phyloP scores from a whole-genome alignment of 371 early-diverging fungal species.

The Apophysomyces trapeziformis region DNA sequence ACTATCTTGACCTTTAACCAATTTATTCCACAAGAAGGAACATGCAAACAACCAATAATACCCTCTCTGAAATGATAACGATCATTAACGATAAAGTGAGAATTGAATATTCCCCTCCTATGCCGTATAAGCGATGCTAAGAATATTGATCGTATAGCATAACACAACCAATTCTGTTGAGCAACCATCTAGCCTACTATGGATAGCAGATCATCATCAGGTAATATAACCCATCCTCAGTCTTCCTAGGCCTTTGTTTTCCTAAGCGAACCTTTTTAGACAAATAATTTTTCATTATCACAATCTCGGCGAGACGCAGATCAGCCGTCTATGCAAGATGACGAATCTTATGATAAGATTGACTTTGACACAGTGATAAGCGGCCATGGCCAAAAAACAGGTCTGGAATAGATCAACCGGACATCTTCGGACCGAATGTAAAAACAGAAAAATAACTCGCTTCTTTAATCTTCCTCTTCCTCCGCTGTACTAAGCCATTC shows the following conservation, averaged over 20 bases:
- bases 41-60: background rate
- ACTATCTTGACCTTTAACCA: too few species aligned
- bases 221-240: too few species aligned
- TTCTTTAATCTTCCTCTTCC: constrained; percentile 59
- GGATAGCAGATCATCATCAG: background rate
- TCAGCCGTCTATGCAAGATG: background rate
- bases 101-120: too few species aligned
- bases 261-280: background rate
- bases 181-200: background rate
- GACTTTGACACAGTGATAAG: constrained; percentile 4
- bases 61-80: too few species aligned
- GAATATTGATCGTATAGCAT: background rate
- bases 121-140: background rate
- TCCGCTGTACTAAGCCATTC: constrained; percentile 75
- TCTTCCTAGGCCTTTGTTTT: background rate
- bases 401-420: constrained; percentile 1
- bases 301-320: too few species aligned
- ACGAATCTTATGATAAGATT: background rate
- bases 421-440: constrained; percentile 5
- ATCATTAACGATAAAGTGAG: background rate
- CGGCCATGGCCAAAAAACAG: background rate
- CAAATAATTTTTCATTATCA: background rate
- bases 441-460: background rate
- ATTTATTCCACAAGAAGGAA: background rate
- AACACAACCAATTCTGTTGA: background rate